These are phyloP conservation scores for Santalum album DNA, from an alignment of 164 flowering plant species.

Conservation along the genomic window DNA sequence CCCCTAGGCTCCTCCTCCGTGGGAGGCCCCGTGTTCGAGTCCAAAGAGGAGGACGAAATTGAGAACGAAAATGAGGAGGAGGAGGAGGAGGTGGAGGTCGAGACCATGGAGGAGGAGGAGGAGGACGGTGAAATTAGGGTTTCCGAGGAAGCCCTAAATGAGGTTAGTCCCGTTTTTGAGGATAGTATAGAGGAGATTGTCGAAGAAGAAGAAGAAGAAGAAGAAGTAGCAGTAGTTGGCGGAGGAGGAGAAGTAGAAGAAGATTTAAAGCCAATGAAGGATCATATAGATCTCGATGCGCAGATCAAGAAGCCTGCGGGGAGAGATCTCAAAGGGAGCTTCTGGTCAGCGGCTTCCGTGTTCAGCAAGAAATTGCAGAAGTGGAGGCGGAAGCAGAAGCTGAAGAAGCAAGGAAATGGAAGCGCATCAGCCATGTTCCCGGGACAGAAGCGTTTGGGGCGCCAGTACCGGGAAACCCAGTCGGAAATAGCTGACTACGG, in stretches of 20 bases:
- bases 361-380: conserved; percentile 6
- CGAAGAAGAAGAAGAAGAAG: background rate
- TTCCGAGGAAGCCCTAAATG: conserved; percentile 1
- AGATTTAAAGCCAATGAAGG: conserved; percentile 2
- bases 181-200: background rate
- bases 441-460: background rate
- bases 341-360: conserved; percentile 3
- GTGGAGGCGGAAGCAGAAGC: conserved; percentile 6
- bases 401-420: background rate
- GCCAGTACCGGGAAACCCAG: background rate
- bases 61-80: conserved; percentile 8
- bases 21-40: conserved; percentile 8
- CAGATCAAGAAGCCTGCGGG: conserved; percentile 1
- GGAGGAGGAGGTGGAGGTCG: conserved; percentile 7
- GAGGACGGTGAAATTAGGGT: conserved; percentile 12
- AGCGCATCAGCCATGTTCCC: background rate
- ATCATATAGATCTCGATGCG: conserved; percentile 4
- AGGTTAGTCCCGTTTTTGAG: background rate
- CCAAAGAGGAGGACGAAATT: conserved; percentile 20
- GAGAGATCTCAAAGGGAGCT: background rate
- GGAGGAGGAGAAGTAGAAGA: background rate
- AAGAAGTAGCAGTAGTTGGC: background rate
- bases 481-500: background rate
- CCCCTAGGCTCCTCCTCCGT: background rate
- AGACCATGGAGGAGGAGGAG: background rate